Evolutionary conservation across 106 monocot genomes (phyloP), one percentile per base, ranked within the genome.

Genomic region (Agapanthus africanus): DNA sequence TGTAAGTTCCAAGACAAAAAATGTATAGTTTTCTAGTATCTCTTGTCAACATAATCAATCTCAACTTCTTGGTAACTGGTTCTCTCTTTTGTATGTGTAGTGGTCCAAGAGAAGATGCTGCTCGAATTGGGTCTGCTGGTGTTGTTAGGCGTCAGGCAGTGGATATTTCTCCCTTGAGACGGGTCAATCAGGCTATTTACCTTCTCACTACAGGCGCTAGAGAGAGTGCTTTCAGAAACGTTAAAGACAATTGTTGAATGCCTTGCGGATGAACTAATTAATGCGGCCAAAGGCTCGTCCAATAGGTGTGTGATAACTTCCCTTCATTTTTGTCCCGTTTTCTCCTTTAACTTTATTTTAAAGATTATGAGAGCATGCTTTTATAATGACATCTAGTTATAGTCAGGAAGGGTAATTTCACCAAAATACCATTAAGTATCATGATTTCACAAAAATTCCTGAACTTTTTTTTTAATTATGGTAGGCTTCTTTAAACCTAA

Each of bases 61-160:
- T n/a, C n/a, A n/a, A n/a, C n/a, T n/a, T n/a, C n/a, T n/a, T n/a
- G n/a, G n/a, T n/a, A n/a, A n/a, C n/a, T n/a, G n/a, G 42, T 42
- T 42, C 15, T 15, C 7, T 15, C 15, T 42, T 42, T 42, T 42
- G 7, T 42, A 8, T 42, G 10, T 42, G 7, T 15, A 79, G 84
- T 77, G 84, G 84, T 1, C 84, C 84, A 5, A 68, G 79, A 54
- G 84, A 84, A 77, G 84, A 84, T 73, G 84, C 84, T 7, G 79
- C 79, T 23, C 40, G 84, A 50, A 84, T 79, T 77, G 84, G 84
- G 31, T 84, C 84, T 4, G 84, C 84, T 59, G 84, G 79, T 79
- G 84, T 84, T 0, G 84, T 84, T 21, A 50, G 84, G 22, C 76
- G 84, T 21, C 84, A 84, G 63, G 84, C 84, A 0, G 84, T 84